Base-by-base conservation (phyloP, 306 rosid genomes). In the Corylus avellana region DNA sequence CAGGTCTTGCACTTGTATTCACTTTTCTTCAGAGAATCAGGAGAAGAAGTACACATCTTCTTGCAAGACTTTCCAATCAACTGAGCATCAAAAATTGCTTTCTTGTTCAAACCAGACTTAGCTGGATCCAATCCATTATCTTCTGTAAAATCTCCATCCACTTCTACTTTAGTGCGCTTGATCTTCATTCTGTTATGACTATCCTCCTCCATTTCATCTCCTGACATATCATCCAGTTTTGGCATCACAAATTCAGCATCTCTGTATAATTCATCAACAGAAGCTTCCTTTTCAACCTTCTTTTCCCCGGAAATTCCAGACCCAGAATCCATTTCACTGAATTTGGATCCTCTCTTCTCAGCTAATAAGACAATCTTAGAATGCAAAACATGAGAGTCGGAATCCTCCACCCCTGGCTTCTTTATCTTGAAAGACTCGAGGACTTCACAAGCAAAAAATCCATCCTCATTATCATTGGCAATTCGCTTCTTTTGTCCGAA, bases 1-100 rank as follows among this genome's bases (percentile, higher is more conserved):
- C 84, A 79, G 47, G 57, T 82, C 82, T 83, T 86, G 89, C 86
- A 86, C 68, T 68, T 73, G 75, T 73, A 76, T 67, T 71, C 74
- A 72, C 59, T 73, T 58, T 77, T 82, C 79, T 63, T 81, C 56
- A 2, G 12, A 42, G 57, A 73, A 79, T 61, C 49, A 59, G n/a
- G 13, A 54, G n/a, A 46, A 56, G 18, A 46, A 56, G 18, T 39
- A 10, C 47, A 78, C 8, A 39, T 39, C 44, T 39, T 39, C 72
- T 29, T 78, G 44, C 44, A 39, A 39, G 46, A 42, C 46, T 42
- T 42, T 42, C 46, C 46, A 6, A 42, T 42, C 46, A 42, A 42
- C 7, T 5, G 8, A 42, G 46, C 46, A 51, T 72, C 79, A n/a
- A 46, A 5, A 62, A 27, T 56, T 61, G 70, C 29, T 77, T 76